These are phyloP conservation scores for Marchantia paleacea DNA, from an alignment of 225 moss, liverwort and hornwort species.

Conservation along the genomic window DNA sequence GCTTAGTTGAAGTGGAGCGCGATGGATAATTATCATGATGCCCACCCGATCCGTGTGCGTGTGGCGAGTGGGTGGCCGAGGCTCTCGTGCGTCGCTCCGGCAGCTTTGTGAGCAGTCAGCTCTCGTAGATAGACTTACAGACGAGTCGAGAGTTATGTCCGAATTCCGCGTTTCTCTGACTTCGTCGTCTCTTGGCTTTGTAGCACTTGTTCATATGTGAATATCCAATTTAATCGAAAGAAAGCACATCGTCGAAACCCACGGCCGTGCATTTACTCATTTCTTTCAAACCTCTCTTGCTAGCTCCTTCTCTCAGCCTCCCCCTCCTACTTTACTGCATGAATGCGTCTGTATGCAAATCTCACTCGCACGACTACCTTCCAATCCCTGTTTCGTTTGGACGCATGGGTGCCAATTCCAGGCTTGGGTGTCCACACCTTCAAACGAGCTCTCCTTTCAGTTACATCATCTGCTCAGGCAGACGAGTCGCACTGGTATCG, in stretches of 20 bases:
- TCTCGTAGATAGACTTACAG: neutral
- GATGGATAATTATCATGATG: neutral
- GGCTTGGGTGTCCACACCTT: too few species aligned
- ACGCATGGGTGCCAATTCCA: too few species aligned
- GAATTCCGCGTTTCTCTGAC: neutral
- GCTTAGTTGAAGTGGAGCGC: neutral
- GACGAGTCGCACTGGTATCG: too few species aligned
- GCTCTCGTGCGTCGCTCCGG: too few species aligned
- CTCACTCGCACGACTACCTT: too few species aligned
- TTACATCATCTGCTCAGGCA: too few species aligned
- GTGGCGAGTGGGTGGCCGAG: neutral
- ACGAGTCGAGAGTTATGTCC: neutral
- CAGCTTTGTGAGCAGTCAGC: neutral
- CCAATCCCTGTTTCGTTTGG: too few species aligned
- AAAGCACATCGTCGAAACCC: neutral
- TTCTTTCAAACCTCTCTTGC: too few species aligned
- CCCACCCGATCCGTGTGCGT: neutral
- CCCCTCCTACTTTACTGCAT: too few species aligned
- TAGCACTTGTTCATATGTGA: conserved; percentile 15
- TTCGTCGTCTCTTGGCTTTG: conserved; percentile 6
- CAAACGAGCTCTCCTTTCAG: too few species aligned
- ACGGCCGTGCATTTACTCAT: neutral
- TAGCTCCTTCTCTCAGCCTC: too few species aligned
- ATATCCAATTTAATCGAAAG: neutral
- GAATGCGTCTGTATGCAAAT: too few species aligned